A percentile compares a stretch with the other conserved stretches of the same genome.
Conservation (phyloP, 257 asterid species). For the Eucommia ulmoides region DNA sequence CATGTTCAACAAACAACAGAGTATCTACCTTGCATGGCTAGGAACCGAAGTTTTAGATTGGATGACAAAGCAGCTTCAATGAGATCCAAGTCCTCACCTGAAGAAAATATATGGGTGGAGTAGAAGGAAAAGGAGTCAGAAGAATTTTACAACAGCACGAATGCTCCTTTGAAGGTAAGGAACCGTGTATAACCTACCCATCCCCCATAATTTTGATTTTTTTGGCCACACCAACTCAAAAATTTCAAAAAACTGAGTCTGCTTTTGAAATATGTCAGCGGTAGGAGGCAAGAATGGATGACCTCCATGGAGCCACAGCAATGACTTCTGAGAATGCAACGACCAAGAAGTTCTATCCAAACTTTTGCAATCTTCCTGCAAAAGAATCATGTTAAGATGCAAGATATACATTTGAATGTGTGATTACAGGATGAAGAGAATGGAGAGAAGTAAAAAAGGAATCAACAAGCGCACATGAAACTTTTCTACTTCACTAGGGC, state of each 20-base stretch:
- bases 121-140: too few species aligned
- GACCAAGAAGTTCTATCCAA: slow-evolving; percentile 29
- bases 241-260: slow-evolving; percentile 34
- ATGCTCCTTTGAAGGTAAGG: too few species aligned
- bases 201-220: slow-evolving; percentile 21
- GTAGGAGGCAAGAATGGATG: slow-evolving; percentile 71
- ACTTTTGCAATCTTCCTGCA: slow-evolving; percentile 36
- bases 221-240: slow-evolving; percentile 65
- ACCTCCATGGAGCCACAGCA: slow-evolving; percentile 88
- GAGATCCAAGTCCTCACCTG: slow-evolving; percentile 23
- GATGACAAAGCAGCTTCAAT: slow-evolving; percentile 44
- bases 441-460: too few species aligned
- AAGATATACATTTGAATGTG: too few species aligned
- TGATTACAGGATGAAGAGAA: too few species aligned
- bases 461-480: slow-evolving; percentile 41
- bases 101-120: slow-evolving; percentile 12
- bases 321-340: slow-evolving; percentile 41
- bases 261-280: slow-evolving; percentile 49
- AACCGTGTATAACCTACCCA: slow-evolving; percentile 35
- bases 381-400: too few species aligned
- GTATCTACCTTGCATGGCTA: slow-evolving; percentile 65
- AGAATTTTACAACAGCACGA: too few species aligned
- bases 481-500: slow-evolving; percentile 42
- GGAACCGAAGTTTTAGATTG: slow-evolving; percentile 48
- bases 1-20: too few species aligned